Conservation (phyloP, 805 yeast genomes). For the Lipomyces kockii region DNA sequence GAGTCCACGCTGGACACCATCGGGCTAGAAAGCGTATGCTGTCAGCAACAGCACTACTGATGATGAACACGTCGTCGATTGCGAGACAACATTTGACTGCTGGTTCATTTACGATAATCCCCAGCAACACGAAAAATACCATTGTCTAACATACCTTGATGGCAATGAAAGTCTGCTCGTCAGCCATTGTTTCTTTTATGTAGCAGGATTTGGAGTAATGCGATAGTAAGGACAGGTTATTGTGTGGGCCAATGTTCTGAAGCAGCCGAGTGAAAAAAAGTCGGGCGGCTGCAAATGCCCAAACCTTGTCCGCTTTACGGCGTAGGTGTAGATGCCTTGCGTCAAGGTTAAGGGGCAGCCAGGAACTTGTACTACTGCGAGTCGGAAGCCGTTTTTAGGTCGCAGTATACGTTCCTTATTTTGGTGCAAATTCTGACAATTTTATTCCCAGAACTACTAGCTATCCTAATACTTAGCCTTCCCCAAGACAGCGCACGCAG, state of each 20-base stretch:
- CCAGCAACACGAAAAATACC: not conserved
- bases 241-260: not conserved
- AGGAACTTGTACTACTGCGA: too few species aligned
- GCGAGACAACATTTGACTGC: not conserved
- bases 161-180: constrained; percentile 47
- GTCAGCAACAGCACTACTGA: constrained; percentile 4
- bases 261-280: not conserved
- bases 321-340: too few species aligned
- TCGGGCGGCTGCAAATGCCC: not conserved
- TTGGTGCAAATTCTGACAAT: not conserved
- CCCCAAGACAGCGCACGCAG: not conserved
- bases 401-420: not conserved
- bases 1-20: constrained; percentile 99
- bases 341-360: too few species aligned
- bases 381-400: too few species aligned
- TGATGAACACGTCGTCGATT: not conserved
- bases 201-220: constrained; percentile 2
- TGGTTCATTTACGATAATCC: not conserved
- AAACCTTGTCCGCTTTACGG: too few species aligned
- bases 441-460: too few species aligned
- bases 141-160: constrained; percentile 44
- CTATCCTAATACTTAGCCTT: too few species aligned
- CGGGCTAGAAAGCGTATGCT: constrained; percentile 61
- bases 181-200: constrained; percentile 21
- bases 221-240: not conserved